Evolutionary conservation across 257 asterid species (phyloP).

Genomic region (Gentiana straminea): DNA sequence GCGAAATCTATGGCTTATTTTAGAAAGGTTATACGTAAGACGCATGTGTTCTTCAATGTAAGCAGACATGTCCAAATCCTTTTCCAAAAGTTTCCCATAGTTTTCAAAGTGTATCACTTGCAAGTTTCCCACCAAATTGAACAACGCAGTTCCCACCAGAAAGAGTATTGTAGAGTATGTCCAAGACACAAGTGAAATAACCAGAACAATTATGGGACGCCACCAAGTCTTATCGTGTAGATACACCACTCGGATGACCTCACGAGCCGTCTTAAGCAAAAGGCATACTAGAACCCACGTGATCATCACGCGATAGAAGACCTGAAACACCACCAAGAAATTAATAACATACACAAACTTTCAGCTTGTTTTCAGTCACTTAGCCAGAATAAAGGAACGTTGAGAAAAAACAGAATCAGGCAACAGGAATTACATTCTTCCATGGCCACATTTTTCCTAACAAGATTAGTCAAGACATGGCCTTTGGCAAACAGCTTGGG

Average conservation of each 20-base stretch:
- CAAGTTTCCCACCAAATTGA: slow-evolving; percentile 65
- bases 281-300: slow-evolving; percentile 60
- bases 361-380: background rate
- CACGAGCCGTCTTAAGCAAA: slow-evolving; percentile 54
- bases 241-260: slow-evolving; percentile 45
- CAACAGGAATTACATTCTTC: no score
- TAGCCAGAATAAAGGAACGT: background rate
- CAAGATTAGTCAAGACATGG: no score
- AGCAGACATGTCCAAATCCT: slow-evolving; percentile 57
- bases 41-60: slow-evolving; percentile 75
- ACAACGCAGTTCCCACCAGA: slow-evolving; percentile 57
- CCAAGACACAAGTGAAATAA: slow-evolving; percentile 55
- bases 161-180: slow-evolving; percentile 56
- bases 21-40: slow-evolving; percentile 48
- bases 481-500: no score
- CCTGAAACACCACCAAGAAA: slow-evolving; percentile 31
- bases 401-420: no score
- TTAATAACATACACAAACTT: slow-evolving; percentile 3
- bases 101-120: slow-evolving; percentile 70
- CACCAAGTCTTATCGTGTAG: slow-evolving; percentile 42
- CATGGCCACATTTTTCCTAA: no score
- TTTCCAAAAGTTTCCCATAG: slow-evolving; percentile 63
- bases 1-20: slow-evolving; percentile 78
- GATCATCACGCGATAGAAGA: slow-evolving; percentile 38
- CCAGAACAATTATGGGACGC: slow-evolving; percentile 30